A percentile compares a stretch with the other conserved stretches of the same genome.
These are phyloP conservation scores for Paraglomus brasilianum DNA, from an alignment of 192 early-diverging fungal species.

Conservation along the genomic window DNA sequence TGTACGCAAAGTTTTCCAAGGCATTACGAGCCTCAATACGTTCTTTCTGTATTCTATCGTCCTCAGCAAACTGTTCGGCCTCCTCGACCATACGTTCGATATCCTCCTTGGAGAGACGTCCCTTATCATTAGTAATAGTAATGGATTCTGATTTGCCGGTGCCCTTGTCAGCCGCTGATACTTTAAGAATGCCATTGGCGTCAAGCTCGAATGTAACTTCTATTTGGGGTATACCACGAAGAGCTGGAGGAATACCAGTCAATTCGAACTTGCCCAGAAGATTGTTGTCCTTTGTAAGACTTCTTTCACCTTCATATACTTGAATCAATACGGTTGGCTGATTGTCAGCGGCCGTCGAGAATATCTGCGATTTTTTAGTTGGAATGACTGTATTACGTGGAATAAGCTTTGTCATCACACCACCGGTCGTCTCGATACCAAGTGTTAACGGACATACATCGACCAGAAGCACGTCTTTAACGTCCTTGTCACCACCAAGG, in stretches of 20 bases:
- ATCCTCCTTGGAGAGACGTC: conserved; percentile 89
- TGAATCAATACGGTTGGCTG: conserved; percentile 95
- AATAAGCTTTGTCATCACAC: conserved; percentile 96
- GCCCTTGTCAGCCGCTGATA: conserved; percentile 92
- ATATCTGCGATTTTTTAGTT: conserved; percentile 98
- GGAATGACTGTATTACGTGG: conserved; percentile 91
- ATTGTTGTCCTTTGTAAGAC: conserved; percentile 99
- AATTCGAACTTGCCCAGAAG: conserved; percentile 96
- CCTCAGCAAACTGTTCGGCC: conserved; percentile 90
- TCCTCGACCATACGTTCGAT: conserved; percentile 97
- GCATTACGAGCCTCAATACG: conserved; percentile 86
- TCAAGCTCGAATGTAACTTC: conserved; percentile 97
- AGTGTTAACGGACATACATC: conserved; percentile 97
- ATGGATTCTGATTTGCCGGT: conserved; percentile 96
- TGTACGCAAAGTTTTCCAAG: conserved; percentile 91
- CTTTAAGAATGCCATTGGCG: conserved; percentile 91
- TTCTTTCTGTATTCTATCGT: conserved; percentile 82
- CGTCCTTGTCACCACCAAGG: conserved; percentile 69
- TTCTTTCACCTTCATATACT: conserved; percentile 95
- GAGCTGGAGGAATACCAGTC: conserved; percentile 89
- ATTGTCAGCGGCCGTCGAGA: conserved; percentile 97
- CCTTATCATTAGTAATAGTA: conserved; percentile 98
- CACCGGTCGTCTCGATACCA: conserved; percentile 97
- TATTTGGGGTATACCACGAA: conserved; percentile 95
- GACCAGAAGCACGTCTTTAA: conserved; percentile 72